Percentiles rank a stretch among this genome's conserved stretches.
These are phyloP conservation scores for Flaveria trinervia DNA, from an alignment of 129 eudicot genomes.

Conservation along the genomic window DNA sequence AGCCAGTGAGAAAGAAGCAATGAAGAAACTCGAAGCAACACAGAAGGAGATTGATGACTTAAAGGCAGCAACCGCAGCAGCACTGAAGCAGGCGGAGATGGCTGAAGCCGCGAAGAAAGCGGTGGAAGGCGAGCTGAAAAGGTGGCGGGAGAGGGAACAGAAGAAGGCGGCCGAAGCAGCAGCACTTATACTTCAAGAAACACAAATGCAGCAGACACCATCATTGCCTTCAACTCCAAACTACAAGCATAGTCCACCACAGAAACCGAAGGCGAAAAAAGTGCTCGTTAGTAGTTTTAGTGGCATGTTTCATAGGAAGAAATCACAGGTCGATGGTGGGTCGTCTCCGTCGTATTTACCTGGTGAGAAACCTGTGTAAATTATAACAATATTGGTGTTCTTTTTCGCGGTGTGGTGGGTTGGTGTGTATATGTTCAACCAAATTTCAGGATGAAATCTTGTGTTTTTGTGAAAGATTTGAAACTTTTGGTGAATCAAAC, in stretches of 20 bases:
- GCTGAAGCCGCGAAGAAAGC: constrained; percentile 91
- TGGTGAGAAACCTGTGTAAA: constrained; percentile 62
- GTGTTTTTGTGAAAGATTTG: constrained; percentile 21
- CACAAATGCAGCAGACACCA: constrained; percentile 38
- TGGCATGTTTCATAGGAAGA: constrained; percentile 72
- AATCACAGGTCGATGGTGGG: constrained; percentile 57
- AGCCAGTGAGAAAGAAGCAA: constrained; percentile 86
- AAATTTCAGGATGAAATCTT: constrained; percentile 25
- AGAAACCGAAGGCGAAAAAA: constrained; percentile 76
- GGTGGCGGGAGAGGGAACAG: constrained; percentile 86
- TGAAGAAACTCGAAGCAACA: constrained; percentile 60
- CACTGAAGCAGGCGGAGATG: constrained; percentile 75
- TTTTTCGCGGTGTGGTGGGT: constrained; percentile 33
- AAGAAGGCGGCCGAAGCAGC: constrained; percentile 95
- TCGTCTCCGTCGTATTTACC: constrained; percentile 75
- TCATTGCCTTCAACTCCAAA: constrained; percentile 39
- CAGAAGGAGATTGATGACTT: constrained; percentile 73
- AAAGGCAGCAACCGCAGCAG: constrained; percentile 70
- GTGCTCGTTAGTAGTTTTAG: constrained; percentile 60
- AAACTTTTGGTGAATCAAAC: neutral
- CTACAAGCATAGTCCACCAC: constrained; percentile 38
- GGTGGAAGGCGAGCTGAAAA: constrained; percentile 81
- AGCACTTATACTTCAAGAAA: constrained; percentile 62
- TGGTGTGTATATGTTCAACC: constrained; percentile 43
- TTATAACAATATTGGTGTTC: constrained; percentile 1